Conservation (phyloP, 164 flowering plant species). For the Magnolia kwangsiensis region DNA sequence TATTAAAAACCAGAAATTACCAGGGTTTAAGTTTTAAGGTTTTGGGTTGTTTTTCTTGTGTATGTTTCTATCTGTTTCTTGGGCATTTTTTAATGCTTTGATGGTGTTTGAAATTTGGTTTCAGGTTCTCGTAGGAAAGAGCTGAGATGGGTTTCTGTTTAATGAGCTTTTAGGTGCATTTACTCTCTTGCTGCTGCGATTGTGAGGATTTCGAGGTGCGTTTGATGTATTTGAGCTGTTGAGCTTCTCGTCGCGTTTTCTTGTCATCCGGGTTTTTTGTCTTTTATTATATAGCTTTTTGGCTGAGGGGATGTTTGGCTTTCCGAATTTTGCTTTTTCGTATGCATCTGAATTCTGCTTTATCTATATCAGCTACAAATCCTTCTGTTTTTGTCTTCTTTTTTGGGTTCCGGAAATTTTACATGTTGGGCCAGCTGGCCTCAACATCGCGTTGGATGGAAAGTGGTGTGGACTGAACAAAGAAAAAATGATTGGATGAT, state of each 20-base stretch:
- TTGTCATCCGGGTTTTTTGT: neutral
- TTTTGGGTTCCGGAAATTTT: neutral
- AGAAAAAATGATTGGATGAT: too few relatives aligned
- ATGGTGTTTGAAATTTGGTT: neutral
- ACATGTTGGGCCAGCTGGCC: too few relatives aligned
- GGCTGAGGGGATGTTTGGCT: neutral
- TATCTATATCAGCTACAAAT: too few relatives aligned
- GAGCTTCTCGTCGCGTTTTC: neutral
- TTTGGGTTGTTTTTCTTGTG: too few relatives aligned
- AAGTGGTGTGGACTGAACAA: too few relatives aligned
- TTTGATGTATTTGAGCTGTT: neutral
- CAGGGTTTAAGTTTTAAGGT: neutral
- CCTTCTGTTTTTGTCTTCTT: too few relatives aligned
- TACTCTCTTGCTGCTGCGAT: neutral
- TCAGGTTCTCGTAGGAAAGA: neutral
- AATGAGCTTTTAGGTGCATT: constrained; percentile 4
- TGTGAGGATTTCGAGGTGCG: neutral
- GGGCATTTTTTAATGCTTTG: neutral
- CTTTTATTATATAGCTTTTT: neutral
- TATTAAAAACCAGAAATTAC: too few relatives aligned
- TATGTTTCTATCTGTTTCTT: neutral
- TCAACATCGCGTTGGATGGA: too few relatives aligned
- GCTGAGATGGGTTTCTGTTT: neutral
- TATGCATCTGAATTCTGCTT: too few relatives aligned
- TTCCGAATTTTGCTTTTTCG: neutral